phyloP scores from a whole-genome alignment of 2,329 filamentous ascomycete genomes.

The Verticillium isaacii region DNA sequence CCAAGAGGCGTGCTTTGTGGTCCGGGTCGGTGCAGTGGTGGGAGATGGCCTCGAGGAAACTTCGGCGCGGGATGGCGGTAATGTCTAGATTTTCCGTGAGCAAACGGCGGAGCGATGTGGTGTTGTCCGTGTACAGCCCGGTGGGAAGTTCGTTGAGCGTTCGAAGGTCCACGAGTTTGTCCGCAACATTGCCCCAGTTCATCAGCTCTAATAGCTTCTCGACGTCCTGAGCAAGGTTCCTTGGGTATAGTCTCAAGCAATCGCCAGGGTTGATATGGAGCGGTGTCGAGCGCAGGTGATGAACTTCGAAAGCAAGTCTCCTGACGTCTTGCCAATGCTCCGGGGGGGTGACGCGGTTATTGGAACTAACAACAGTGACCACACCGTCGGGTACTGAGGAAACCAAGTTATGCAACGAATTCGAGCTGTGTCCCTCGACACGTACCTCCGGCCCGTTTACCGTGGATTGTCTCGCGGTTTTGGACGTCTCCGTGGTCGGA shows the following conservation, averaged over 20 bases:
- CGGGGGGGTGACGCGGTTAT: constrained; percentile 67
- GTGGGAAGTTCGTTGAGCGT: constrained; percentile 9
- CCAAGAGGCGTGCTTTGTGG: constrained; percentile 76
- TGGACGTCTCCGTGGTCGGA: too few species aligned
- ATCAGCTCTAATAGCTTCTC: constrained; percentile 71
- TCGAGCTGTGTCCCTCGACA: neutral
- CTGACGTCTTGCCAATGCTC: constrained; percentile 94
- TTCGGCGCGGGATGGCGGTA: constrained; percentile 79
- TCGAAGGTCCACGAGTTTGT: constrained; percentile 30
- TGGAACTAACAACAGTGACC: constrained; percentile 56
- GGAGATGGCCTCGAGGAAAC: constrained; percentile 75
- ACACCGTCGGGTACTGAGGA: constrained; percentile 37
- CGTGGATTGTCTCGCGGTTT: neutral
- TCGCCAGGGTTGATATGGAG: constrained; percentile 60
- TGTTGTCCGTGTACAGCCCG: constrained; percentile 31
- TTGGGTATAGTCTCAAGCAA: constrained; percentile 76
- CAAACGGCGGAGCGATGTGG: constrained; percentile 65
- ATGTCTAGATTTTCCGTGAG: constrained; percentile 84
- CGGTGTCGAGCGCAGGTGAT: constrained; percentile 10
- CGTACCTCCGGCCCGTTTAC: neutral
- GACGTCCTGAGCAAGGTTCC: constrained; percentile 82
- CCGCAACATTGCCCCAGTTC: constrained; percentile 71
- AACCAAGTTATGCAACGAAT: neutral
- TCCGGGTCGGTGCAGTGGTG: constrained; percentile 67
- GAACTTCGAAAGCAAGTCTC: constrained; percentile 59